Conservation (phyloP, 2,329 filamentous ascomycete genomes). For the Colletotrichum scovillei region DNA sequence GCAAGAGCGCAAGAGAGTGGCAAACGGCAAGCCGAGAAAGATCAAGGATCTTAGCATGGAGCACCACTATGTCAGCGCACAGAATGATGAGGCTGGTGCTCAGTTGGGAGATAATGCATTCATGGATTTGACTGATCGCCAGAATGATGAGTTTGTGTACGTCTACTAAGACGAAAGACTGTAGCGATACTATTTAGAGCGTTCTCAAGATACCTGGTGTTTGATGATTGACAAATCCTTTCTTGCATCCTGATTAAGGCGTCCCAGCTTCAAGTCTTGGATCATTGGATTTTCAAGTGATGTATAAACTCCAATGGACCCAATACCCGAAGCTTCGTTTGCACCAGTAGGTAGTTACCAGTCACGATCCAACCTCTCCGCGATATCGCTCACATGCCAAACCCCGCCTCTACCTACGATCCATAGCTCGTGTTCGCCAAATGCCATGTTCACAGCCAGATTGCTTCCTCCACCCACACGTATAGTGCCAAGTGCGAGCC, state of each 20-base stretch:
- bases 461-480: background rate
- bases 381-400: constrained; percentile 3
- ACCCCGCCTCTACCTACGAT: constrained; percentile 8
- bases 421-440: constrained; percentile 7
- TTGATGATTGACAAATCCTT: background rate
- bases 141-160: constrained; percentile 77
- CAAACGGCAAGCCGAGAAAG: constrained; percentile 69
- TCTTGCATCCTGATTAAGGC: no score
- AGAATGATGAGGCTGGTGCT: constrained; percentile 39
- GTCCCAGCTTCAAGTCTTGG: no score
- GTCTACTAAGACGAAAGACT: constrained; percentile 55
- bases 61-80: constrained; percentile 53
- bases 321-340: no score
- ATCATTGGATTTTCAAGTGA: no score
- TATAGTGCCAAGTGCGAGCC: background rate
- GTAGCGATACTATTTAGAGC: background rate
- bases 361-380: constrained; percentile 1
- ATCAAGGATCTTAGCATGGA: constrained; percentile 71
- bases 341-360: background rate
- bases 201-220: background rate
- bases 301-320: no score
- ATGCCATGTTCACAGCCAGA: background rate
- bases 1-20: constrained; percentile 65
- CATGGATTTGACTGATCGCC: constrained; percentile 70
- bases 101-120: constrained; percentile 62